Percentiles rank a stretch among this genome's conserved stretches.
Evolutionary conservation across 2,329 filamentous ascomycete species (phyloP).

Genomic region (Pseudopithomyces maydicus): DNA sequence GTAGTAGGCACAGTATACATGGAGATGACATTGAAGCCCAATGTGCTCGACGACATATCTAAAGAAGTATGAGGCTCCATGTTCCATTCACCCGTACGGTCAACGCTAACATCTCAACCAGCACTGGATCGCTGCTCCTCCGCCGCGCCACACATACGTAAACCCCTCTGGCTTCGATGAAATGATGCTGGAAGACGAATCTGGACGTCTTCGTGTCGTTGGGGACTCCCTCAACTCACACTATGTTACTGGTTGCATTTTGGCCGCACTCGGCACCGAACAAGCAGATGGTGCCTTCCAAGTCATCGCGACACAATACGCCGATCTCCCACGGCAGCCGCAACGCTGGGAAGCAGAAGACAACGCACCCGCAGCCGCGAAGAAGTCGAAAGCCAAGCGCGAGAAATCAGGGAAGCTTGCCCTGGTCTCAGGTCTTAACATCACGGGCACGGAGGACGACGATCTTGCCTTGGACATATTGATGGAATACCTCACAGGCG

Average conservation of each 20-base stretch:
- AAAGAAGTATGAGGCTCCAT: conserved; percentile 70
- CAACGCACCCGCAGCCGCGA: conserved; percentile 40
- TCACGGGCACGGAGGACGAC: conserved; percentile 77
- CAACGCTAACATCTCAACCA: conserved; percentile 43
- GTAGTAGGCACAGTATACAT: conserved; percentile 94
- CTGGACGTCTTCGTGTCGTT: conserved; percentile 79
- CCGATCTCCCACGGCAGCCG: conserved; percentile 83
- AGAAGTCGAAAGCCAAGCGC: conserved; percentile 44
- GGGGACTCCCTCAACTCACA: conserved; percentile 71
- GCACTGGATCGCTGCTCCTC: conserved; percentile 88
- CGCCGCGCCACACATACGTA: conserved; percentile 76
- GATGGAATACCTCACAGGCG: conserved; percentile 85
- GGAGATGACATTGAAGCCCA: conserved; percentile 95
- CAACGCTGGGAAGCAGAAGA: conserved; percentile 76
- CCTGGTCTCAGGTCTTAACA: conserved; percentile 84
- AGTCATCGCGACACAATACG: conserved; percentile 85
- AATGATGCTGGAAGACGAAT: conserved; percentile 94
- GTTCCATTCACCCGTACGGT: neutral
- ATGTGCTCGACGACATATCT: conserved; percentile 91
- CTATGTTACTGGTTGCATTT: conserved; percentile 89
- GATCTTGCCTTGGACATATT: conserved; percentile 77
- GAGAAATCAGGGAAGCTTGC: conserved; percentile 73
- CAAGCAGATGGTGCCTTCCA: conserved; percentile 92
- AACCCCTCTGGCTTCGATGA: conserved; percentile 66
- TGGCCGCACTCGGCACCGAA: conserved; percentile 94